Evolutionary conservation across 805 yeast genomes (phyloP), one percentile per base, ranked within the genome.

Genomic region (Ogataea methylovora): DNA sequence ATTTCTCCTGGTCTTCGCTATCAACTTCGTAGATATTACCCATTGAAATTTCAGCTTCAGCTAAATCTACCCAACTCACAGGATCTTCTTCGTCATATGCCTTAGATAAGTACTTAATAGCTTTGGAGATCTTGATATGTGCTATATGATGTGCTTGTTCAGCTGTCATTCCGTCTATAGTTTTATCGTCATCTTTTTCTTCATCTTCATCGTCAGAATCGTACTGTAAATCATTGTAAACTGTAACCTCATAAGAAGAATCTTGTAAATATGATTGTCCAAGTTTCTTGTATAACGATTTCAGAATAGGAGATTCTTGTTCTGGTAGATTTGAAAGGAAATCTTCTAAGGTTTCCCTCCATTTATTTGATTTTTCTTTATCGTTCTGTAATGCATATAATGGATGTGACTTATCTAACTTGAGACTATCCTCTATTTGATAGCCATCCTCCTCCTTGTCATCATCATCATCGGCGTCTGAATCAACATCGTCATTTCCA

Each of bases 41-140:
- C 44, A 84, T 60, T 12, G 82, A 73, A 24, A 90, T 84, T 48
- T 75, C 65, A 1, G 94, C 88, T 56, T 90, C 97, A 1, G 96
- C 95, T 30, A 83, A 69, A 49, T 76, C 73, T 10, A 79, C 94
- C 84, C 90, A 82, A 5, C 82, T 67, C 38, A 79, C 80, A 0
- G 94, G 94, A 27, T 81, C 85, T 30, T 79, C 84, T 14, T 74
- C 77, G 33, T 76, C 76, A 52, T 79, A 73, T 0, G 87, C 80
- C 35, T 63, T 58, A 35, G 64, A 57, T 35, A 87, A 62, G 48
- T 73, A 72, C 25, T 64, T 60, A 18, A 83, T 61, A 0, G 94
- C 94, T 14, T 56, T 58, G 8, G 54, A 45, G 9, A 77, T 70
- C 24, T 67, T 55, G 2, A 61, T 57, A 25, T 69, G 59, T 1